Evolutionary conservation across 2,329 filamentous ascomycete genomes (phyloP), one percentile per base, ranked within the genome.

Genomic region (Lecanicillium sp.): DNA sequence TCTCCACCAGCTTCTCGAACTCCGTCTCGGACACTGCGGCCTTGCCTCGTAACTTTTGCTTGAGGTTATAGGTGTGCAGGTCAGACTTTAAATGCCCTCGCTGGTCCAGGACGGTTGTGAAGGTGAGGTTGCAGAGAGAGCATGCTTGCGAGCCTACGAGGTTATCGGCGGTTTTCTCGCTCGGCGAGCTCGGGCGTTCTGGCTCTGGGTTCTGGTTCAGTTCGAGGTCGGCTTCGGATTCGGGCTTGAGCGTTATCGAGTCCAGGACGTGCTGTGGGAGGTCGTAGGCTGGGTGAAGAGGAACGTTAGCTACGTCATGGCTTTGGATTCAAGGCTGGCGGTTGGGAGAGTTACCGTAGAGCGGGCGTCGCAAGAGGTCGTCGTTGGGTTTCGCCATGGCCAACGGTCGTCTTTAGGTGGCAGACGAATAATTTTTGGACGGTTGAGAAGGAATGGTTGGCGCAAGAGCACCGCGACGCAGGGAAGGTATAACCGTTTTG

Each of bases 41-140:
- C 42, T 72, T 71, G 0, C 86, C 86, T 33, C 87, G 79, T 41
- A 95, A 66, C 66, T 87, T 94, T 57, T 90, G 85, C 62, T 95
- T 97, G 44, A 97, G 65, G 57, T 98, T 98, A 65, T 96, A 98
- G 47, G 83, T 77, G 59, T 98, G 92, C 35, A 94, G 71, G 54
- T 98, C 92, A 9, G 90, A 95, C 52, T 86, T 84, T 42, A 87
- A 79, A 61, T 98, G 92, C 43, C 78, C 74, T 44, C 87, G 77
- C 57, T 97, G 90, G 45, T 97, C 90, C 44, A 79, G 71, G 7
- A 94, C 72, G 9, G 72, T 81, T 22, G 71, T 55, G 52, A 94
- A 95, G 5, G 73, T 68, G 28, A 88, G 71, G 29, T 72, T 69
- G 62, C 92, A 98, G 4, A 97, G 71, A 1, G 81, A 79, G 58